Evolutionary conservation across 2,329 filamentous ascomycete genomes (phyloP), one percentile per base, ranked within the genome.

Genomic region (Stromatinia cepivora): DNA sequence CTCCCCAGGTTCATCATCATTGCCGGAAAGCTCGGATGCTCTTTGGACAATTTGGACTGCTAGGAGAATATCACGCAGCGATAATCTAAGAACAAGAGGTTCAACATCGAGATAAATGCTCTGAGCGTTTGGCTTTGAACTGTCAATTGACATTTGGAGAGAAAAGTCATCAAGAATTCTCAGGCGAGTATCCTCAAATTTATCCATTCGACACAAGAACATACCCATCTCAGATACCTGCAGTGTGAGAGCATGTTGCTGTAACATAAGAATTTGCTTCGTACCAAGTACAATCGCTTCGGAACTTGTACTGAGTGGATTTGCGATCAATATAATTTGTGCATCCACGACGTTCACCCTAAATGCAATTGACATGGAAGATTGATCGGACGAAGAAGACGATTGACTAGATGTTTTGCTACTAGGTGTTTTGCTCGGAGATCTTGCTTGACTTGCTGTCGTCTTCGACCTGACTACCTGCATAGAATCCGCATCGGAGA

Each of bases 161-260:
- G 93, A 97, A 79, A 99, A 99, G 79, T 99, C 94, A 77, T 99
- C 96, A 45, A 99, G 87, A 71, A 99, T 97, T 25, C 95, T 89
- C 59, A 99, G 85, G 50, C 93, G 88, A 53, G 90, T 94, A 4
- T 92, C 93, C 74, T 99, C 94, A 75, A 98, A 98, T 72, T 90
- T 92, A 79, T 99, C 96, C 95, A 99, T 99, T 17, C 95, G 91
- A 78, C 96, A 99, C 45, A 99, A 81, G 79, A 97, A 99, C 95
- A 99, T 99, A 75, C 95, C 95, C 66, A 98, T 87, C 77, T 98
- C 90, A 10, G 93, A 94, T 3, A 99, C 88, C 77, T 99, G 94
- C 77, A 99, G 86, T 0, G 95, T 97, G 74, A 96, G 86, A 11
- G 94, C 92, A 81, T 98, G 93, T 79, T 99, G 96, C 76, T 97